Percentiles rank a stretch among this genome's conserved stretches.
These are phyloP conservation scores for Austroboletus eburneus DNA, from an alignment of 768 basidiomycete species.

Conservation along the genomic window DNA sequence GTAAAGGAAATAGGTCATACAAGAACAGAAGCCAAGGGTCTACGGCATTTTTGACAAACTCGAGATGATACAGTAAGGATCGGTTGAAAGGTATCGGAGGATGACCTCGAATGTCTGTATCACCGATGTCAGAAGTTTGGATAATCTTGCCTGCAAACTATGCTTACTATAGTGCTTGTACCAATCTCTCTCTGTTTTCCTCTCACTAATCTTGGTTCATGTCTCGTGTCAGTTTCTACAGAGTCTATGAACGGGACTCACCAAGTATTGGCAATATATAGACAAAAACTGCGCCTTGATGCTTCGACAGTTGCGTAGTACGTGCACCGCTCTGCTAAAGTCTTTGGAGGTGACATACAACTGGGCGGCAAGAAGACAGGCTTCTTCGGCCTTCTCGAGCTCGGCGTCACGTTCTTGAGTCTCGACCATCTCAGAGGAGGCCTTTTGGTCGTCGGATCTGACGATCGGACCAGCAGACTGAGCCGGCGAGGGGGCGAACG, in stretches of 20 bases:
- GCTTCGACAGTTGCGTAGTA: constrained; percentile 62
- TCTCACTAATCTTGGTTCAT: constrained; percentile 67
- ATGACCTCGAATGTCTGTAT: constrained; percentile 63
- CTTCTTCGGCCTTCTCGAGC: constrained; percentile 60
- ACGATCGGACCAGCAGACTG: constrained; percentile 32
- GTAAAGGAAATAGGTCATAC: constrained; percentile 35
- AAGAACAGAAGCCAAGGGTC: constrained; percentile 87
- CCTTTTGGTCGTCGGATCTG: constrained; percentile 15
- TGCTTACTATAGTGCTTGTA: constrained; percentile 72
- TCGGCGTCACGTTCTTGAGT: constrained; percentile 39
- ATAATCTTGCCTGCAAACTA: neutral
- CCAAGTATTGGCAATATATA: constrained; percentile 81
- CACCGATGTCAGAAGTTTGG: constrained; percentile 2
- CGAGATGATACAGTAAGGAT: constrained; percentile 54
- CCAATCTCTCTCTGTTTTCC: constrained; percentile 78
- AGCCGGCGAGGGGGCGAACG: constrained; percentile 30
- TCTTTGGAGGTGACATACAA: constrained; percentile 76
- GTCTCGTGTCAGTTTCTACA: constrained; percentile 6
- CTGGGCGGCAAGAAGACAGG: constrained; percentile 67
- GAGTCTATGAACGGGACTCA: constrained; percentile 38
- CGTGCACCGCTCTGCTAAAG: constrained; percentile 64
- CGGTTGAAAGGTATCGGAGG: constrained; percentile 63
- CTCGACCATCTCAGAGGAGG: constrained; percentile 16
- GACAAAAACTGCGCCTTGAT: constrained; percentile 72
- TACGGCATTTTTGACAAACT: constrained; percentile 48